These are phyloP conservation scores for Chrysoporthe austroafricana DNA, from an alignment of 2,329 filamentous ascomycete genomes.

Conservation along the genomic window DNA sequence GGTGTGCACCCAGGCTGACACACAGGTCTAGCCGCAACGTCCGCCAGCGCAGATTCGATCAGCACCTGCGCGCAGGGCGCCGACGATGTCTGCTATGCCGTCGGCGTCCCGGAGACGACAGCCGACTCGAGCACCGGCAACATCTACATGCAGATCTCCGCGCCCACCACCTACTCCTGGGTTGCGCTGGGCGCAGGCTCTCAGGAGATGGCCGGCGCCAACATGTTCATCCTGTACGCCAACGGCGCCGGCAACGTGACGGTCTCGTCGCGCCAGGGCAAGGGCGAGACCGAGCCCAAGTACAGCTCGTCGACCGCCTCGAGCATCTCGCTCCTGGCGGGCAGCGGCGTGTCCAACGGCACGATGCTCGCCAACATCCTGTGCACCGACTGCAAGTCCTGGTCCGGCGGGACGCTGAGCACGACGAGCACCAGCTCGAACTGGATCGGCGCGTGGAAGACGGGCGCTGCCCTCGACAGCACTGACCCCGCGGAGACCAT, in stretches of 20 bases:
- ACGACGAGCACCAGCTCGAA: conserved; percentile 44
- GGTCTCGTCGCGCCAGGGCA: conserved; percentile 58
- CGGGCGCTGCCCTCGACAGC: conserved; percentile 50
- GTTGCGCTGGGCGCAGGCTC: conserved; percentile 61
- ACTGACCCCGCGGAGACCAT: conserved; percentile 46
- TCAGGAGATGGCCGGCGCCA: conserved; percentile 54
- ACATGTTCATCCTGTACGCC: conserved; percentile 67
- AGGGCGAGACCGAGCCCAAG: conserved; percentile 51
- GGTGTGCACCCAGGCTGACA: not conserved
- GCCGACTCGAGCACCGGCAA: conserved; percentile 54
- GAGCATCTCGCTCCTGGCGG: conserved; percentile 57
- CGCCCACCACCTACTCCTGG: conserved; percentile 58
- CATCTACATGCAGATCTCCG: conserved; percentile 65
- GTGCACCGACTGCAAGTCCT: conserved; percentile 57
- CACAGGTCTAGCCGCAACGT: conserved; percentile 31
- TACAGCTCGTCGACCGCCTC: conserved; percentile 45
- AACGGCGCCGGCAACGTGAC: conserved; percentile 64
- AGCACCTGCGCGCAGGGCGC: conserved; percentile 46
- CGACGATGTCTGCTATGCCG: conserved; percentile 54
- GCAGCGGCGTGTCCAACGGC: conserved; percentile 57
- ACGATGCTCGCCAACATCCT: conserved; percentile 64
- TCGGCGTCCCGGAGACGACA: conserved; percentile 58
- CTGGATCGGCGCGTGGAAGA: conserved; percentile 62
- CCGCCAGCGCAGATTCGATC: conserved; percentile 37
- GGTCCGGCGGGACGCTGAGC: conserved; percentile 48